Evolutionary conservation across 306 rosid genomes (phyloP).

Genomic region (Pueraria montana): DNA sequence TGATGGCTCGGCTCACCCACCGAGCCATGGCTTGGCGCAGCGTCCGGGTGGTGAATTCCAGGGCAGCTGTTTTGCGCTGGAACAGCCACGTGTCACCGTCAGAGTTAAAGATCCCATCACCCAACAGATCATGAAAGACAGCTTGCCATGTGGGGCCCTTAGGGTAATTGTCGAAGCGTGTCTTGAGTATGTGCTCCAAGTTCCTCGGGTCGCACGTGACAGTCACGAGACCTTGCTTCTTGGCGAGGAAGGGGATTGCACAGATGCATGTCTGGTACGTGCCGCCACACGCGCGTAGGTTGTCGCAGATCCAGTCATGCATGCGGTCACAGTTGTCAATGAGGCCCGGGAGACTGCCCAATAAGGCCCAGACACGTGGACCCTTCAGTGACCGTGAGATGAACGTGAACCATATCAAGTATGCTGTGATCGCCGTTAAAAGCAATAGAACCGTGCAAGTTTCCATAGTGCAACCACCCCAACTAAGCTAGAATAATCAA

Average conservation of each 20-base stretch:
- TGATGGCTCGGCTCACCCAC: conserved; percentile 92
- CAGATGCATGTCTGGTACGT: conserved; percentile 99
- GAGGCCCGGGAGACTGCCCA: conserved; percentile 90
- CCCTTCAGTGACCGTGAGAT: conserved; percentile 89
- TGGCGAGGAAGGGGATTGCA: conserved; percentile 86
- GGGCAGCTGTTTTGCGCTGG: conserved; percentile 90
- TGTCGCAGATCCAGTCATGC: conserved; percentile 97
- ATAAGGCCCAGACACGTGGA: conserved; percentile 90
- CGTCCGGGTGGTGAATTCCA: conserved; percentile 90
- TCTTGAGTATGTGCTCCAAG: conserved; percentile 83
- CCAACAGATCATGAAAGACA: conserved; percentile 89
- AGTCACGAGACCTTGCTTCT: conserved; percentile 93
- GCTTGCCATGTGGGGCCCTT: conserved; percentile 97
- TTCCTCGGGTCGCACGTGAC: conserved; percentile 97
- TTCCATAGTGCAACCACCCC: conserved; percentile 63
- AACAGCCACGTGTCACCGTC: conserved; percentile 97
- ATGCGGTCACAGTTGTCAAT: conserved; percentile 84
- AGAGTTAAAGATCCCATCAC: conserved; percentile 89
- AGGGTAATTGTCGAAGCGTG: conserved; percentile 91
- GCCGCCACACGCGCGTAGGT: conserved; percentile 93
- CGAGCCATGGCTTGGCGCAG: conserved; percentile 97
- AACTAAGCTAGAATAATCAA: neutral
- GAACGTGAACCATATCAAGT: conserved; percentile 84
- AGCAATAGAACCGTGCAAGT: conserved; percentile 69
- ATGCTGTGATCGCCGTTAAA: conserved; percentile 78